Evolutionary conservation across 345 rosid genomes (phyloP), one percentile per base, ranked within the genome.

Genomic region (Stellera chamaejasme): DNA sequence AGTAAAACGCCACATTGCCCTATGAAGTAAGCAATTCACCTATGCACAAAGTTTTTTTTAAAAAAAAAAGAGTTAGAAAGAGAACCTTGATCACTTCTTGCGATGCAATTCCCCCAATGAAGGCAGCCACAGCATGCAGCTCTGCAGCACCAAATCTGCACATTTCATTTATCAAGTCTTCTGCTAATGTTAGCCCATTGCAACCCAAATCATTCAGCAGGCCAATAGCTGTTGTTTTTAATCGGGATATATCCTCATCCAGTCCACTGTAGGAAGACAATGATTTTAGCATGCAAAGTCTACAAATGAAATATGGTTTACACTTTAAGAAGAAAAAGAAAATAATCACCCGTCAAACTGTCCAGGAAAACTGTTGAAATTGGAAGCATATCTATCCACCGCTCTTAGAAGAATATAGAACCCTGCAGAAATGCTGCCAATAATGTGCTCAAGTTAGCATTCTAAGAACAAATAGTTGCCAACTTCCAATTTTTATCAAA

Each of bases 81-180:
- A 32, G 13, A 48, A 92, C 97, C 97, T 89, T 89, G 65, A 93
- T 93, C 64, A 74, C 92, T 82, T 93, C 97, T 69, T 93, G 97
- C 1, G 99, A 84, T 4, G 97, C 88, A 27, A 89, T 72, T 70
- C 99, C 99, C 60, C 99, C 99, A 14, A 89, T 64, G 53, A 93
- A 75, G 23, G 99, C 97, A 65, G 96, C 87, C 27, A 93, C 96
- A 0, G 89, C 86, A 68, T 93, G 99, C 50, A 93, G 96, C 77
- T 93, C 97, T 2, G 99, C 80, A 69, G 94, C 96, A 55, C 97
- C 99, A 70, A 87, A 89, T 46, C 95, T 86, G 61, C 97, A 89
- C 85, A 89, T 89, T 81, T 93, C 97, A 61, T 67, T 81, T 65
- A 89, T 85, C 67, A 93, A 94, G 69, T 93, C 97, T 72, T 93